phyloP scores from a whole-genome alignment of 164 flowering plant species.

The Nymphaea colorata region DNA sequence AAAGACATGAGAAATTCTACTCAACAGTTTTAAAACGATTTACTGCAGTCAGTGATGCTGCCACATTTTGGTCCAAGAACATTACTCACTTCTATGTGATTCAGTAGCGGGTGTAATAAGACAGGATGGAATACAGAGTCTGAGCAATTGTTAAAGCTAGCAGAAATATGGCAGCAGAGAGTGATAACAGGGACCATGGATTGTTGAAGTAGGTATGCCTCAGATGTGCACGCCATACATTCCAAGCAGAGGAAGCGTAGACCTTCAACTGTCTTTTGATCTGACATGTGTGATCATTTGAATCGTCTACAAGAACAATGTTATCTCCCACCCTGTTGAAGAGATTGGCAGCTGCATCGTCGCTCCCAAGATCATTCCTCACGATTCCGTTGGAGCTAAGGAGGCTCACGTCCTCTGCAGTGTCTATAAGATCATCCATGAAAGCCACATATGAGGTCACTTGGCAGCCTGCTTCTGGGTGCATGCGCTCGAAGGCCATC shows the following conservation, averaged over 20 bases:
- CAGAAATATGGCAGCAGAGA: background rate
- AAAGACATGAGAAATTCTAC: no score
- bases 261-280: constrained; percentile 26
- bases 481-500: constrained; percentile 44
- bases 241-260: constrained; percentile 31
- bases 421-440: constrained; percentile 51
- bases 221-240: constrained; percentile 2
- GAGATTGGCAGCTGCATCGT: constrained; percentile 40
- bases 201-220: constrained; percentile 1
- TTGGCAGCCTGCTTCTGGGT: constrained; percentile 39
- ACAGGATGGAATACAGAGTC: background rate
- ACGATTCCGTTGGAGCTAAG: constrained; percentile 34
- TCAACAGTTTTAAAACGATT: no score
- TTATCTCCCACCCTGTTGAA: constrained; percentile 42
- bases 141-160: background rate
- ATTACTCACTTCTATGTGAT: no score
- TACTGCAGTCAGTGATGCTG: no score
- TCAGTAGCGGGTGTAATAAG: background rate
- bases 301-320: constrained; percentile 26
- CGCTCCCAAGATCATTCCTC: constrained; percentile 40
- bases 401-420: constrained; percentile 30
- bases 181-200: constrained; percentile 1
- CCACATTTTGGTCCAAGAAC: no score
- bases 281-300: constrained; percentile 14
- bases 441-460: constrained; percentile 38